phyloP scores from a whole-genome alignment of 345 rosid species.

The Melaleuca quinquenervia region DNA sequence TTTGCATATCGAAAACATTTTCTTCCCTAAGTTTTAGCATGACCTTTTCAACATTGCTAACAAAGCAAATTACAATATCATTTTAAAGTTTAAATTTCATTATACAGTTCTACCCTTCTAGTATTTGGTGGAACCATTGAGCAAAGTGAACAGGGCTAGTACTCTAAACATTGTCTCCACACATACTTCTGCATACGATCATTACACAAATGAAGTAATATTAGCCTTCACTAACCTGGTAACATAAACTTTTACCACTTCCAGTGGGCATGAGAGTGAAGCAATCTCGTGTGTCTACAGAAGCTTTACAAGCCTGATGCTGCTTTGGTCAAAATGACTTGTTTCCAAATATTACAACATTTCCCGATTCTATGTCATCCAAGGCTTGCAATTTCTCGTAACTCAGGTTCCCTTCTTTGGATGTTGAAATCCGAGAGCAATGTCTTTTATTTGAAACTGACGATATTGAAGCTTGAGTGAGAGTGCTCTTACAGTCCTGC shows the following conservation, averaged over 20 bases:
- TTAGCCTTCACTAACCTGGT: conserved; percentile 43
- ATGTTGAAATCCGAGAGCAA: no score
- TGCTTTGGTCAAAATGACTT: conserved; percentile 54
- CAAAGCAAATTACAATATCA: not conserved
- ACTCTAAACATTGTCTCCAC: not conserved
- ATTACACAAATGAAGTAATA: not conserved
- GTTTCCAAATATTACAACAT: conserved; percentile 79
- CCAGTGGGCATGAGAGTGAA: conserved; percentile 89
- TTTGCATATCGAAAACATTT: not conserved
- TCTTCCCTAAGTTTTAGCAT: not conserved
- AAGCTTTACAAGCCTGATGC: conserved; percentile 79
- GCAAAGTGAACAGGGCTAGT: not conserved
- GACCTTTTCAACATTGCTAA: not conserved
- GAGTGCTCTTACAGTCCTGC: no score
- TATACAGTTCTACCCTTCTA: not conserved
- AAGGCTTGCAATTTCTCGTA: conserved; percentile 58
- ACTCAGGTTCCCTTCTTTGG: conserved; percentile 31
- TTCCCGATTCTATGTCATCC: conserved; percentile 83
- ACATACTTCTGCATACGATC: not conserved
- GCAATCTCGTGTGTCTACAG: conserved; percentile 58
- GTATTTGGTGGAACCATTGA: not conserved
- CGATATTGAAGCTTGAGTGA: no score
- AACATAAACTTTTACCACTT: conserved; percentile 91
- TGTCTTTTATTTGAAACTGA: no score
- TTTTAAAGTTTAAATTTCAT: not conserved